These are phyloP conservation scores for Phlebopus sp. DNA, from an alignment of 1,284 basidiomycete genomes.

Conservation along the genomic window DNA sequence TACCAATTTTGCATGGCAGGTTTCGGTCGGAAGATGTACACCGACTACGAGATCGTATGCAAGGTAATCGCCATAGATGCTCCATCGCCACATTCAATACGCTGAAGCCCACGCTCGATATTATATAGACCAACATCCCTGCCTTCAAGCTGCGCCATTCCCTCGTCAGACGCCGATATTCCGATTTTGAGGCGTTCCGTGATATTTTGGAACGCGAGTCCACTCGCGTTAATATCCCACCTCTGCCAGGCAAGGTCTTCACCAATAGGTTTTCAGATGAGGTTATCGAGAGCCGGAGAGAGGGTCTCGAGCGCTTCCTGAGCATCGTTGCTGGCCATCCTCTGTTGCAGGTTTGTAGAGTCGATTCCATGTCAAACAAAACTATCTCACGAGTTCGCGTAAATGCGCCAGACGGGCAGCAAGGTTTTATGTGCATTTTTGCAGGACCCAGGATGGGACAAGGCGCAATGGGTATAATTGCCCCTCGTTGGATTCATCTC, in stretches of 20 bases:
- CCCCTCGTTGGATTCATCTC: not conserved
- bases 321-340: slow-evolving; percentile 98
- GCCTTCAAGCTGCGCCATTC: slow-evolving; percentile 98
- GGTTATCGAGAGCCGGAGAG: slow-evolving; percentile 89
- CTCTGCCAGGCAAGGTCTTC: slow-evolving; percentile 95
- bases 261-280: slow-evolving; percentile 97
- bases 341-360: slow-evolving; percentile 75
- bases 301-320: slow-evolving; percentile 93
- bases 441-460: slow-evolving; percentile 87
- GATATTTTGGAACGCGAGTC: slow-evolving; percentile 97
- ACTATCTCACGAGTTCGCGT: slow-evolving; percentile 11
- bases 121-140: slow-evolving; percentile 91
- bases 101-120: not conserved
- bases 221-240: slow-evolving; percentile 95
- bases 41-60: slow-evolving; percentile 98
- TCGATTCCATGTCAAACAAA: not conserved
- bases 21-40: slow-evolving; percentile 97
- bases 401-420: slow-evolving; percentile 76
- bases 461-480: slow-evolving; percentile 65
- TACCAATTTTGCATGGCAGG: slow-evolving; percentile 45
- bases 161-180: slow-evolving; percentile 91
- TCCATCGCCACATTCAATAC: not conserved
- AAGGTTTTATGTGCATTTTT: slow-evolving; percentile 97
- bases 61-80: slow-evolving; percentile 52
- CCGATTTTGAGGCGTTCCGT: slow-evolving; percentile 98